phyloP scores from a whole-genome alignment of 345 rosid species.

The Aquilaria yunnanensis region DNA sequence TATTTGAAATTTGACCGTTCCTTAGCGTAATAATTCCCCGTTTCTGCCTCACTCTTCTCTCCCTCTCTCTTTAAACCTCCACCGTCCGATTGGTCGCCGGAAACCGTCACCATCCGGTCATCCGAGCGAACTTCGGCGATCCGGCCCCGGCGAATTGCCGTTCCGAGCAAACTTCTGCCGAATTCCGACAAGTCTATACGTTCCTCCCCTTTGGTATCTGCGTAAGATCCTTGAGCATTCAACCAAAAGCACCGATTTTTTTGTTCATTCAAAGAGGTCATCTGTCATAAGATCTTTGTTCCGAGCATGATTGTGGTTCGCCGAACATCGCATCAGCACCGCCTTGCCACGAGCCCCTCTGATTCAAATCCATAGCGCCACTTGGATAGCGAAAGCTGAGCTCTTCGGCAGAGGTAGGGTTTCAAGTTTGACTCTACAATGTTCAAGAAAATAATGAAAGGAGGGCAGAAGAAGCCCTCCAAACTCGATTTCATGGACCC shows the following conservation, averaged over 20 bases:
- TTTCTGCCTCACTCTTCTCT: slow-evolving; percentile 2
- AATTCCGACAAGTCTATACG: slow-evolving; percentile 4
- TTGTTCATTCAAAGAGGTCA: neutral
- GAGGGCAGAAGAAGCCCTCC: slow-evolving; percentile 65
- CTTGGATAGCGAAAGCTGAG: slow-evolving; percentile 3
- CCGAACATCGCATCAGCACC: slow-evolving; percentile 2
- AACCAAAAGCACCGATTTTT: slow-evolving; percentile 5
- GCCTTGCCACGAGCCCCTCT: neutral
- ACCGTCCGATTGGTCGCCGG: slow-evolving; percentile 19
- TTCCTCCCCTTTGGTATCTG: neutral
- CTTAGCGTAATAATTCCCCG: slow-evolving; percentile 11
- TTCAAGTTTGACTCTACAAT: slow-evolving; percentile 20
- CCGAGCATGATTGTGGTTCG: slow-evolving; percentile 23
- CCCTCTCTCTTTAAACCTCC: slow-evolving; percentile 2
- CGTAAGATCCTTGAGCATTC: slow-evolving; percentile 18
- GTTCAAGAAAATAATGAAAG: slow-evolving; percentile 86
- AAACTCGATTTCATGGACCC: slow-evolving; percentile 48
- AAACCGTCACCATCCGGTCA: slow-evolving; percentile 15
- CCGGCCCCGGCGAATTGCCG: slow-evolving; percentile 8
- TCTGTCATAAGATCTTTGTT: slow-evolving; percentile 5
- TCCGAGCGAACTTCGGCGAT: slow-evolving; percentile 17
- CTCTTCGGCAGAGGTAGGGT: slow-evolving; percentile 7
- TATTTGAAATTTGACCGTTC: slow-evolving; percentile 3
- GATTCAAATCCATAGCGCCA: slow-evolving; percentile 8
- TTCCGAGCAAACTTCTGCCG: slow-evolving; percentile 7